Conservation (phyloP, 305 asterid species). For the Fraxinus latifolia region DNA sequence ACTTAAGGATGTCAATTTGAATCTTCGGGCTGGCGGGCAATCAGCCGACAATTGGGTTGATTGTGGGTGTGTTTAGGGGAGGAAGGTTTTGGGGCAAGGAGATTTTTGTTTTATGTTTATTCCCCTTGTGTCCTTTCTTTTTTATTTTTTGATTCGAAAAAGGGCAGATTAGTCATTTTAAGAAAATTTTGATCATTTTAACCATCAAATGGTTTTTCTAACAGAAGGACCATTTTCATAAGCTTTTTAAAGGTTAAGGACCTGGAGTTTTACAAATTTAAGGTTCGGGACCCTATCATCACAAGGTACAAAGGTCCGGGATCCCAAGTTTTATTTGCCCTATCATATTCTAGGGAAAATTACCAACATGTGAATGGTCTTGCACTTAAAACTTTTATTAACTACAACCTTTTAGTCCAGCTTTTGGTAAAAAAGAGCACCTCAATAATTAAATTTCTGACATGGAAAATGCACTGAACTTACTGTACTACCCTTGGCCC, state of each 20-base stretch:
- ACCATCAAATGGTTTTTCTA: neutral
- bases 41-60: neutral
- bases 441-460: neutral
- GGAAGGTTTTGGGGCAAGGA: neutral
- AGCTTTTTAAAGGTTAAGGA: neutral
- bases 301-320: neutral
- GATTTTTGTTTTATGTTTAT: neutral
- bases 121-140: neutral
- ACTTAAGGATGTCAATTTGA: neutral
- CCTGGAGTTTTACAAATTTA: neutral
- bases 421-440: neutral
- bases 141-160: neutral
- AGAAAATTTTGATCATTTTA: neutral
- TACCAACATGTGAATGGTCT: neutral
- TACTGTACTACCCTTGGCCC: slow-evolving; percentile 99
- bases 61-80: neutral
- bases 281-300: neutral
- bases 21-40: neutral
- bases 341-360: neutral
- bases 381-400: neutral
- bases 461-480: slow-evolving; percentile 24
- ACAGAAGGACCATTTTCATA: neutral
- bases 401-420: neutral
- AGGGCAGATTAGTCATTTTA: neutral
- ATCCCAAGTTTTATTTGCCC: neutral